These are phyloP conservation scores for Castanea sativa DNA, from an alignment of 306 rosid genomes.

Conservation along the genomic window DNA sequence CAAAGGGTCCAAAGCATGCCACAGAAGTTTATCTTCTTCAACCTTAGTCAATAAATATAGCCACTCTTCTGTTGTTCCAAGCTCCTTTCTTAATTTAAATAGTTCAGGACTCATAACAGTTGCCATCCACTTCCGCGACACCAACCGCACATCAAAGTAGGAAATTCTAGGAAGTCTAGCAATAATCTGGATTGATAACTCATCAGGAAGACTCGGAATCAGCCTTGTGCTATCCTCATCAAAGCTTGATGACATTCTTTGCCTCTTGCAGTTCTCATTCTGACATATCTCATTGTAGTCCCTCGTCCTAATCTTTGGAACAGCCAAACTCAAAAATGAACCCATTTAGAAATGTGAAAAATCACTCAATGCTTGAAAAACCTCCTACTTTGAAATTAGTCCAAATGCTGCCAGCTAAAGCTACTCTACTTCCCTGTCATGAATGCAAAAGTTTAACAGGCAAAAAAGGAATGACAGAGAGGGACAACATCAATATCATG, in stretches of 20 bases:
- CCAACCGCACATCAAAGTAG: slow-evolving; percentile 56
- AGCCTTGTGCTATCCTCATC: slow-evolving; percentile 66
- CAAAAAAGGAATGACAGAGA: neutral
- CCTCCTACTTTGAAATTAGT: slow-evolving; percentile 10
- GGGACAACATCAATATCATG: neutral
- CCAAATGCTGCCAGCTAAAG: neutral
- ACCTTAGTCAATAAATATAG: slow-evolving; percentile 70
- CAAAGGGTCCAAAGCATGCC: slow-evolving; percentile 82
- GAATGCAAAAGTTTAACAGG: slow-evolving; percentile 14
- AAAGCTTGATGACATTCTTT: slow-evolving; percentile 48
- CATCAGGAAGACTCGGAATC: slow-evolving; percentile 88
- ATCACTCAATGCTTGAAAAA: slow-evolving; percentile 26
- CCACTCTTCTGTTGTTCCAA: slow-evolving; percentile 89
- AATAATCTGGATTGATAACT: slow-evolving; percentile 80
- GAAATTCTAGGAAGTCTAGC: slow-evolving; percentile 84
- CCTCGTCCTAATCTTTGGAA: slow-evolving; percentile 27
- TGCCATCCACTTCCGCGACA: slow-evolving; percentile 77
- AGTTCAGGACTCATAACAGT: slow-evolving; percentile 57
- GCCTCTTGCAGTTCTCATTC: slow-evolving; percentile 67
- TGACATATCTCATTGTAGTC: slow-evolving; percentile 39
- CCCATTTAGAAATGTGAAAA: slow-evolving; percentile 59
- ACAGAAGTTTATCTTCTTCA: slow-evolving; percentile 59
- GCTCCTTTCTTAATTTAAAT: slow-evolving; percentile 69
- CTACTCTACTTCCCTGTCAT: slow-evolving; percentile 3
- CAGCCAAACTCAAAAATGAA: slow-evolving; percentile 53